Evolutionary conservation across 2,329 filamentous ascomycete genomes (phyloP), one percentile per base, ranked within the genome.

Genomic region (Nigrospora sphaerica): DNA sequence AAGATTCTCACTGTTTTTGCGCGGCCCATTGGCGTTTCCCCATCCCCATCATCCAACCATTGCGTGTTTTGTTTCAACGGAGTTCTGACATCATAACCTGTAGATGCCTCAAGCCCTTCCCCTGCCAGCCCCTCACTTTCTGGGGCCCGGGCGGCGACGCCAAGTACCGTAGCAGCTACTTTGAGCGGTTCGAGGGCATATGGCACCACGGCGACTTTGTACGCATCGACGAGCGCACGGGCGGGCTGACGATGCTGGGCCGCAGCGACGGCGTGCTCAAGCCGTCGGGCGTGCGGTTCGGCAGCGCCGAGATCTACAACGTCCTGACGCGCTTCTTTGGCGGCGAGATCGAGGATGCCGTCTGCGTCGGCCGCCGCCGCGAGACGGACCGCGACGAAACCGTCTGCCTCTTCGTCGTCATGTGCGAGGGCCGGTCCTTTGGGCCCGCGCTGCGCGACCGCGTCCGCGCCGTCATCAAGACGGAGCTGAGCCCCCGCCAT

Each of bases 191-290:
- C 62, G 70, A 75, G 1, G 70, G 76, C 2, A 75, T 88, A 13
- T 97, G 93, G 93, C 90, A 95, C 61, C 92, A 98, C 60, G 92
- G 92, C 31, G 93, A 98, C 66, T 97, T 96, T 61, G 80, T 96
- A 32, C 72, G 74, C 36, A 75, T 83, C 9, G 85, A 90, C 55
- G 77, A 81, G 0, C 59, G 69, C 14, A 93, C 88, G 0, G 83
- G 88, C 12, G 88, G 90, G 0, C 69, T 97, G 11, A 75, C 89
- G 54, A 97, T 97, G 92, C 77, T 97, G 0, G 92, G 93, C 3
- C 80, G 92, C 23, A 93, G 86, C 44, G 92, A 98, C 57, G 93
- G 93, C 4, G 88, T 97, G 6, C 70, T 98, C 13, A 98, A 98
- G 62, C 93, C 93, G 0, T 81, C 85, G 0, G 93, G 93, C 3